Base-by-base conservation (phyloP, 2,329 filamentous ascomycete species). In the Xylariaceae sp. region DNA sequence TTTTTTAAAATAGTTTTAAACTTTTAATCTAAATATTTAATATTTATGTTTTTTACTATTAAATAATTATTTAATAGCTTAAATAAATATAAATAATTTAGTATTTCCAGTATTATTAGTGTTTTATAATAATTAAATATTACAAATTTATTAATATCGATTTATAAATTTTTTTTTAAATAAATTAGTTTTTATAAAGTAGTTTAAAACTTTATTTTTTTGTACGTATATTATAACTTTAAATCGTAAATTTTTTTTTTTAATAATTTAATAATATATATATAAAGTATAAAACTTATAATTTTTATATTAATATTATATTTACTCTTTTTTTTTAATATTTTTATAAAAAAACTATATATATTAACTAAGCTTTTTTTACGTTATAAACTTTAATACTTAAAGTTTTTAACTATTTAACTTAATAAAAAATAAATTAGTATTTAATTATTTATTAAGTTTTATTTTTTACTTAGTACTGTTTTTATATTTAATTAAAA, bases 61-160 rank as follows among this genome's bases (percentile, higher is more conserved):
- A 54, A 31, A 12, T 17, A 48, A 4, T 23, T 31, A 6, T 2
- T 12, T n/a, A 41, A 31, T 2, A 29, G 51, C 3, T 19, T 23
- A 6, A 54, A 33, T n/a, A 8, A 11, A 3, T 24, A 39, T 1
- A 47, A 8, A 17, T 54, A 54, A 16, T 54, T 29, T 8, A 54
- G 34, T 4, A 41, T 31, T 2, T 46, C 33, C 5, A 24, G 31
- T 3, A 26, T 47, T 2, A 12, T 11, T 6, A 41, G 41, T 19
- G 36, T 7, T 17, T 19, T 40, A 31, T 54, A 54, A n/a, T 39
- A 24, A 31, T 40, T 48, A 3, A 54, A 24, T 3, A 54, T 1
- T 2, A 21, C 4, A 23, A 48, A 54, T 3, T 33, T 31, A 41
- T 54, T 54, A 1, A 54, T 36, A 23, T 48, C 44, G 8, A 48